A percentile compares a stretch with the other conserved stretches of the same genome.
Evolutionary conservation across 2,329 filamentous ascomycete species (phyloP).

Genomic region (Lasiodiplodia gonubiensis): DNA sequence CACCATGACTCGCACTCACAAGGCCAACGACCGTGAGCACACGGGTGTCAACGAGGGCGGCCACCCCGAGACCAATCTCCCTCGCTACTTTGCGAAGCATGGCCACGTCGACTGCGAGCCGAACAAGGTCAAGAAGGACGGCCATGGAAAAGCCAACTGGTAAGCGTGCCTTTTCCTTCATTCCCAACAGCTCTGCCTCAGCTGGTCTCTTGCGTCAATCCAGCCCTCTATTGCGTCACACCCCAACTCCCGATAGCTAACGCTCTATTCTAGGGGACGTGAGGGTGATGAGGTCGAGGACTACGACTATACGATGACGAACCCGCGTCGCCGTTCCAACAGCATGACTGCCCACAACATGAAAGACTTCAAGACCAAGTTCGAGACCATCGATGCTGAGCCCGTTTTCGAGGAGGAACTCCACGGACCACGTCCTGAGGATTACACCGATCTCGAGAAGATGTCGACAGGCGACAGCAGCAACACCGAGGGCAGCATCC

Average conservation of each 20-base stretch:
- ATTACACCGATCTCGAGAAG: constrained; percentile 58
- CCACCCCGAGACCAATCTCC: constrained; percentile 71
- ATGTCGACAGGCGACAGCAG: constrained; percentile 53
- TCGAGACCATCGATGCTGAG: constrained; percentile 86
- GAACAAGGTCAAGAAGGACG: constrained; percentile 96
- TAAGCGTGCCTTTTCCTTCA: constrained; percentile 54
- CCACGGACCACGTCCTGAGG: constrained; percentile 69
- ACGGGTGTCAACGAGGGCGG: constrained; percentile 75
- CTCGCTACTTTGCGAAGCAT: constrained; percentile 90
- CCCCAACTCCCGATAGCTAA: constrained; percentile 32
- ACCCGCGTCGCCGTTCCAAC: constrained; percentile 90
- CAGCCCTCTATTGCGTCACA: constrained; percentile 8
- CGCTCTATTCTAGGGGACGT: constrained; percentile 68
- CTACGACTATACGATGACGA: constrained; percentile 80
- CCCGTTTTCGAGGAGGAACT: constrained; percentile 89
- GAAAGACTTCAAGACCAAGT: constrained; percentile 92
- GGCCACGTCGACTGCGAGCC: constrained; percentile 83
- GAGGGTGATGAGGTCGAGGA: constrained; percentile 85
- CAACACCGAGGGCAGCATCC: constrained; percentile 65
- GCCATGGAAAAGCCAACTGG: constrained; percentile 92
- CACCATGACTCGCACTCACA: constrained; percentile 90
- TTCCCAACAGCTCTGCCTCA: not conserved
- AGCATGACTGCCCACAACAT: constrained; percentile 73
- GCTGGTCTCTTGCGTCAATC: not conserved
- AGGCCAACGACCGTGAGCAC: constrained; percentile 92